Evolutionary conservation across 2,329 filamentous ascomycete species (phyloP).

Genomic region (Epichloe glyceriae): DNA sequence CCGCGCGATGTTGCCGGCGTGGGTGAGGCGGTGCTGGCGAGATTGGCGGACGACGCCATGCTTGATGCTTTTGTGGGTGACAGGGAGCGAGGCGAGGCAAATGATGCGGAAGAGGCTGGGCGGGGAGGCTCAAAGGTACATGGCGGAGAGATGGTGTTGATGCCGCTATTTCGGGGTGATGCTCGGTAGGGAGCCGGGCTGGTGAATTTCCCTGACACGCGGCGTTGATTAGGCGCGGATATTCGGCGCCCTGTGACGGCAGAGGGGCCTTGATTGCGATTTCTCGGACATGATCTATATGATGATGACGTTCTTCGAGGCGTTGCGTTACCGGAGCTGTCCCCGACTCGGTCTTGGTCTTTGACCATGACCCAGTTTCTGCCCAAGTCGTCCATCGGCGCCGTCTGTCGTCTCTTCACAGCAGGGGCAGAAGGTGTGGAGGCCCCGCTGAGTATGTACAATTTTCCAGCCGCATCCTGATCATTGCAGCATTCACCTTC

Average conservation of each 20-base stretch:
- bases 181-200: neutral
- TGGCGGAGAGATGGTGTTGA: conserved; percentile 19
- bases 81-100: conserved; percentile 19
- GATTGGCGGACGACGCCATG: conserved; percentile 2
- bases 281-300: conserved; percentile 15
- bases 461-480: conserved; percentile 14
- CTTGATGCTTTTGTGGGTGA: conserved; percentile 33
- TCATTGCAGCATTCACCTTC: conserved; percentile 15
- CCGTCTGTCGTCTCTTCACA: conserved; percentile 42
- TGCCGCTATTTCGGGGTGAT: conserved; percentile 16
- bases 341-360: conserved; percentile 23
- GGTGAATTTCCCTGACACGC: conserved; percentile 16
- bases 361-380: conserved; percentile 62
- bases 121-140: conserved; percentile 8
- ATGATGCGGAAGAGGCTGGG: conserved; percentile 19
- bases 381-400: conserved; percentile 41
- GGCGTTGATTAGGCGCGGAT: conserved; percentile 21
- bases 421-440: conserved; percentile 32
- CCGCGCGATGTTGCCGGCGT: conserved; percentile 10
- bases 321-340: conserved; percentile 7
- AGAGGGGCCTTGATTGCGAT: conserved; percentile 20
- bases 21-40: conserved; percentile 14
- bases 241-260: conserved; percentile 30
- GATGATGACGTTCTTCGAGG: conserved; percentile 14
- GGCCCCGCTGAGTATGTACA: conserved; percentile 17